Percentiles rank a stretch among this genome's conserved stretches.
Evolutionary conservation across 1,284 basidiomycete genomes (phyloP).

Genomic region (Flammula alnicola): DNA sequence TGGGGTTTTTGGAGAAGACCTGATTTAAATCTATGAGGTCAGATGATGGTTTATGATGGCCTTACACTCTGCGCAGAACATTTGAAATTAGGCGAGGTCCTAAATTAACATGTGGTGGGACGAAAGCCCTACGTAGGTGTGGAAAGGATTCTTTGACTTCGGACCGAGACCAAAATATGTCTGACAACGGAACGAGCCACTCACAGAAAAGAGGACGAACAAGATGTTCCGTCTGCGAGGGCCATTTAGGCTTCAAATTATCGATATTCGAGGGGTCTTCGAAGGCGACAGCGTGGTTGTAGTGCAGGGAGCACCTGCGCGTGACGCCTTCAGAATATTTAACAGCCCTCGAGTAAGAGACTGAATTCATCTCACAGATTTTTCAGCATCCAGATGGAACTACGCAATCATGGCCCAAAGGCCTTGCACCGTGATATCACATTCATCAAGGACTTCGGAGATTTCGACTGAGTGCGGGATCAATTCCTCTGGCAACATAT

Average conservation of each 20-base stretch:
- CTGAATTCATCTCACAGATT: not conserved
- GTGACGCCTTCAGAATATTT: conserved; percentile 23
- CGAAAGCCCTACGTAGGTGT: too few species aligned
- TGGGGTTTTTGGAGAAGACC: too few species aligned
- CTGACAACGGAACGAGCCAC: conserved; percentile 71
- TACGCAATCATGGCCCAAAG: not conserved
- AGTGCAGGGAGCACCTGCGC: conserved; percentile 23
- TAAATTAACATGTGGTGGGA: too few species aligned
- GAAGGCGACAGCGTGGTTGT: conserved; percentile 41
- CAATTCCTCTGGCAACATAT: conserved; percentile 21
- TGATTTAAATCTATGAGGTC: too few species aligned
- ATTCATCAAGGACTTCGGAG: conserved; percentile 14
- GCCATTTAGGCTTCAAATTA: conserved; percentile 54
- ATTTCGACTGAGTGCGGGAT: conserved; percentile 17
- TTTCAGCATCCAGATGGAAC: not conserved
- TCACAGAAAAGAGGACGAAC: conserved; percentile 32
- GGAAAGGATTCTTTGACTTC: too few species aligned
- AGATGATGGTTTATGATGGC: too few species aligned
- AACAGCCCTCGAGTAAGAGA: conserved; percentile 18
- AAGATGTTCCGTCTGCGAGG: conserved; percentile 32
- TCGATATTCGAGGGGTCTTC: conserved; percentile 46
- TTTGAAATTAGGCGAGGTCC: too few species aligned
- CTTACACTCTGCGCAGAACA: too few species aligned
- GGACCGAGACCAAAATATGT: conserved; percentile 36
- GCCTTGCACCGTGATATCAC: not conserved